Evolutionary conservation across 2,329 filamentous ascomycete species (phyloP).

Genomic region (Beauveria scarabaeidicola): DNA sequence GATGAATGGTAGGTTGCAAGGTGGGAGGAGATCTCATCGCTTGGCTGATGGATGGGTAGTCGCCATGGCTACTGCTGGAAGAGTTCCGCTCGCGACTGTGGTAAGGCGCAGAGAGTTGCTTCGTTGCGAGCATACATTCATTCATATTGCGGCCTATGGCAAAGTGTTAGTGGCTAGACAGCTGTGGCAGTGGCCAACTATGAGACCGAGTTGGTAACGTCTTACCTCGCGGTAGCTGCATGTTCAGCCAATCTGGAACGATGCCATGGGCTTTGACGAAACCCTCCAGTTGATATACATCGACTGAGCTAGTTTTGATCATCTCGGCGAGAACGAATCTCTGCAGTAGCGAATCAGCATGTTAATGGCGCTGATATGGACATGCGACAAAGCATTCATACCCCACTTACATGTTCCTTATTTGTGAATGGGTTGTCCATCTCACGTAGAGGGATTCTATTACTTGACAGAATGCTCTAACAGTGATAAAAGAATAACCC

Average conservation of each 20-base stretch:
- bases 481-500: background rate
- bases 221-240: slow-evolving; percentile 40
- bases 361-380: too few relatives aligned
- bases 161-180: slow-evolving; percentile 6
- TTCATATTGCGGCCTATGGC: slow-evolving; percentile 36
- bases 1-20: slow-evolving; percentile 15
- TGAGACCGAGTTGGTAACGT: background rate
- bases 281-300: slow-evolving; percentile 35
- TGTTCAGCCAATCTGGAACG: slow-evolving; percentile 37
- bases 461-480: background rate
- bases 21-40: slow-evolving; percentile 6
- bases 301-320: slow-evolving; percentile 46
- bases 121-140: slow-evolving; percentile 34
- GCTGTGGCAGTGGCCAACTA: too few relatives aligned
- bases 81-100: slow-evolving; percentile 20
- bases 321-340: slow-evolving; percentile 50
- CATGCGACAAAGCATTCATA: slow-evolving; percentile 3
- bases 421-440: slow-evolving; percentile 32
- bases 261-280: slow-evolving; percentile 37
- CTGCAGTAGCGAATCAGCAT: slow-evolving; percentile 24
- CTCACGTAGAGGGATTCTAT: background rate
- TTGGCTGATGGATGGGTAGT: slow-evolving; percentile 1
- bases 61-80: slow-evolving; percentile 10
- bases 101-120: slow-evolving; percentile 26
- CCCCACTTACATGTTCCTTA: slow-evolving; percentile 40